Evolutionary conservation across 1,284 basidiomycete genomes (phyloP).

Genomic region (Cutaneotrichosporon sp.): DNA sequence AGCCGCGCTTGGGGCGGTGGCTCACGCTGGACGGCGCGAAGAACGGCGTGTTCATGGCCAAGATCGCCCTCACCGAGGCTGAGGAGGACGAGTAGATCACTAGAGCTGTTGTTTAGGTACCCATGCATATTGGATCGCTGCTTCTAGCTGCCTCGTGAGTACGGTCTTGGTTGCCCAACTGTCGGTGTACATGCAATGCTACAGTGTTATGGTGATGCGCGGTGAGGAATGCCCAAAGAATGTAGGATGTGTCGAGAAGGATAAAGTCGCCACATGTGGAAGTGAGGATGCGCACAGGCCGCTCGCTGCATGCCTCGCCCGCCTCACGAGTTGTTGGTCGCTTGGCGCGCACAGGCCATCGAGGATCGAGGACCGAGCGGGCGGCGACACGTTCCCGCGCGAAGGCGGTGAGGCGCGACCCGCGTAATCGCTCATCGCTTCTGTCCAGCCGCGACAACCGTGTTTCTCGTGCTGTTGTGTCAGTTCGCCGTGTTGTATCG

Average conservation of each 20-base stretch:
- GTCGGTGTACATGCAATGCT: not conserved
- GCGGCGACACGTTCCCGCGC: not conserved
- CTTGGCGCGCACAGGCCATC: not conserved
- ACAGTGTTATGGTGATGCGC: not conserved
- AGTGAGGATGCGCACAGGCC: not conserved
- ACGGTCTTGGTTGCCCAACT: no score
- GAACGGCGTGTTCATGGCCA: slow-evolving; percentile 72
- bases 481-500: no score
- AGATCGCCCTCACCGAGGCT: slow-evolving; percentile 30
- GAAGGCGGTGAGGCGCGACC: not conserved
- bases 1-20: slow-evolving; percentile 89
- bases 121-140: slow-evolving; percentile 11
- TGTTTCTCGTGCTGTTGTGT: slow-evolving; percentile 46
- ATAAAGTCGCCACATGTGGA: not conserved
- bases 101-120: slow-evolving; percentile 3
- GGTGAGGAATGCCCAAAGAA: not conserved
- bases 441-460: slow-evolving; percentile 47
- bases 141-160: no score
- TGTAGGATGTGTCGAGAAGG: not conserved
- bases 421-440: slow-evolving; percentile 30
- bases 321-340: not conserved
- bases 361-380: not conserved
- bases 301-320: no score
- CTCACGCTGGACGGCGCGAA: slow-evolving; percentile 65
- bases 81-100: not conserved